Evolutionary conservation across 2,329 filamentous ascomycete species (phyloP).

Genomic region (Emergomyces orientalis): DNA sequence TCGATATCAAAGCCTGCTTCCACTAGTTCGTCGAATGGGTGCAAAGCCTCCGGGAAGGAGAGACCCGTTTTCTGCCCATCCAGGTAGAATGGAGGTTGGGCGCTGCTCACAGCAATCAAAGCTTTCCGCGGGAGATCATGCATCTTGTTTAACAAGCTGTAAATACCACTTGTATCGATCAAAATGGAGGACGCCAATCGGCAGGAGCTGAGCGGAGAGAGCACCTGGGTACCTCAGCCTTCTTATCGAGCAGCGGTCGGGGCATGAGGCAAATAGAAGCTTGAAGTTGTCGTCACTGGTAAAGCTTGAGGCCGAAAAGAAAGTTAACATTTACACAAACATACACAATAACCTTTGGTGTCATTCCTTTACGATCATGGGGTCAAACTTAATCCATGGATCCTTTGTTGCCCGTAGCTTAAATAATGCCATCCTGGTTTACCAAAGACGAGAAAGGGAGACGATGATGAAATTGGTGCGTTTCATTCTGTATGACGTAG

Average conservation of each 20-base stretch:
- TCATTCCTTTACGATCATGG: not conserved
- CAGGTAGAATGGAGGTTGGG: slow-evolving; percentile 21
- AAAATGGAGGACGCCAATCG: not conserved
- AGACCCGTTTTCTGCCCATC: slow-evolving; percentile 21
- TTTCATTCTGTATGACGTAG: slow-evolving; percentile 6
- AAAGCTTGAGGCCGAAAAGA: not conserved
- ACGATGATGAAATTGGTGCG: not conserved
- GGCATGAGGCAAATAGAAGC: slow-evolving; percentile 1
- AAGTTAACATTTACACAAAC: not conserved
- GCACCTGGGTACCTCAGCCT: not conserved
- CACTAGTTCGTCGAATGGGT: slow-evolving; percentile 15
- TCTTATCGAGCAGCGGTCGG: not conserved
- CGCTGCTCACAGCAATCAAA: slow-evolving; percentile 19
- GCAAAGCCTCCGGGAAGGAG: slow-evolving; percentile 16
- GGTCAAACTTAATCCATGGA: not conserved
- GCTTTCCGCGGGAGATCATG: slow-evolving; percentile 16
- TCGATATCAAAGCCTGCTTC: slow-evolving; percentile 41
- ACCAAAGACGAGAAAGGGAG: too few species aligned
- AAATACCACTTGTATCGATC: not conserved
- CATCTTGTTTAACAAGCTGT: slow-evolving; percentile 8
- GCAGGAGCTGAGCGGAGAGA: not conserved
- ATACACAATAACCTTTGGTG: not conserved
- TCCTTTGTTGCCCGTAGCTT: not conserved
- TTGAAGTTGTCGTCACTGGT: not conserved
- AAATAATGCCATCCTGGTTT: too few species aligned